Evolutionary conservation across 257 asterid species (phyloP), one percentile per base, ranked within the genome.

Genomic region (Capsicum rhomboideum): DNA sequence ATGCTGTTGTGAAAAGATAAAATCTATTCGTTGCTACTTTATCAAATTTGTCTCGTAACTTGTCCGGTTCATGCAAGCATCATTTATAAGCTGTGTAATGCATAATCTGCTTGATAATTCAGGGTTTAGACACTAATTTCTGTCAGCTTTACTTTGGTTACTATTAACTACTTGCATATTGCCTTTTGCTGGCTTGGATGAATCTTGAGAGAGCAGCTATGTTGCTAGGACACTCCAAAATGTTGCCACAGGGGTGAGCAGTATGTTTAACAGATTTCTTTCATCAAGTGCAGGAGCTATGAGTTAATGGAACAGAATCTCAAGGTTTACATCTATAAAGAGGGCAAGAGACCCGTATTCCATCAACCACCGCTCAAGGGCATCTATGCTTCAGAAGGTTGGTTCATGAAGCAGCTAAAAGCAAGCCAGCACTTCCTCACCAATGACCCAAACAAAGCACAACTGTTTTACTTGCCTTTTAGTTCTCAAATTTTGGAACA

Each of bases 331-430:
- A 82, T 91, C 46, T 93, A 94, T 28, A 53, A 40, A 11, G 98
- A 93, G 86, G 97, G 98, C 68, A 89, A 91, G 78, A 87, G 54
- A 83, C 98, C 98, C 0, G 61, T 94, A 67, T 94, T 94, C 89
- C 98, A 94, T 49, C 85, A 90, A 83, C 87, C 91, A 10, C 88
- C 85, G 86, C 93, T 94, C 7, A 88, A 69, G 8, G 97, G 98
- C 72, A 93, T 93, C 80, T 94, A 94, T 80, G 78, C 78, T 68
- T 94, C 98, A 0, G 97, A 94, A 82, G 97, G 97, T 79, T 94
- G 98, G 98, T 94, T 93, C 87, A 90, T 93, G 94, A 93, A 92
- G 92, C 95, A 83, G 69, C 85, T 94, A 18, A 85, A 89, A 90
- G 86, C 86, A 84, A 93, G 79, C 91, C 85, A 87, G 79, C 87